These are phyloP conservation scores for Macrotyloma uniflorum DNA, from an alignment of 306 rosid species.

Conservation along the genomic window DNA sequence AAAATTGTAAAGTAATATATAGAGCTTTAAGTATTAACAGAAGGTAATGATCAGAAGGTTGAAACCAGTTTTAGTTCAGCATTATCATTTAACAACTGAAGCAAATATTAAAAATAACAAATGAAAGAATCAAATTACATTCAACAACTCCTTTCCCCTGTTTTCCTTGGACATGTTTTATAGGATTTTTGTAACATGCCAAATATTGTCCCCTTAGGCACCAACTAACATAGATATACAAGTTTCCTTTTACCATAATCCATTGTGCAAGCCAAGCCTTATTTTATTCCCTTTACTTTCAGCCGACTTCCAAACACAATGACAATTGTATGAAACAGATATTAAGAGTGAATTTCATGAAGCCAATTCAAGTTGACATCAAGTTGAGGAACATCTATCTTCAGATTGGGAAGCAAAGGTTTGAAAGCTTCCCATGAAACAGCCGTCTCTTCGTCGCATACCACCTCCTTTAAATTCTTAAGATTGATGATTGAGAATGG, in stretches of 20 bases:
- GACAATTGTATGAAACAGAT: not conserved
- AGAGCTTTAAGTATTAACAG: not conserved
- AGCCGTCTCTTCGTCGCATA: conserved; percentile 60
- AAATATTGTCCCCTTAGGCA: not conserved
- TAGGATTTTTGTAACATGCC: not conserved
- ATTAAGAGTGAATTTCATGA: not conserved
- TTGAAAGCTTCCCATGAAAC: conserved; percentile 37
- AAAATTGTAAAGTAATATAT: too few species aligned
- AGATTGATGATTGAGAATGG: conserved; percentile 47
- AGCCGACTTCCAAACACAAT: not conserved
- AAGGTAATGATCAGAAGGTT: not conserved
- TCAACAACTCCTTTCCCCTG: not conserved
- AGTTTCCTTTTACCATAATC: not conserved
- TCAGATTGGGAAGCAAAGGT: conserved; percentile 18
- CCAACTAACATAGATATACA: not conserved
- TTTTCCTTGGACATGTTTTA: not conserved
- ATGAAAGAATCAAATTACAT: not conserved
- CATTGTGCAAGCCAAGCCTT: not conserved
- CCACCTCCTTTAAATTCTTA: conserved; percentile 46
- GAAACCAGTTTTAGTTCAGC: not conserved
- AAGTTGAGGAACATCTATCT: conserved; percentile 8
- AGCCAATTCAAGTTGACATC: conserved; percentile 2
- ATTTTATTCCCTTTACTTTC: not conserved
- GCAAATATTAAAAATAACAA: not conserved
- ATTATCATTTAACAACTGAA: not conserved